phyloP scores from a whole-genome alignment of 2,329 filamentous ascomycete genomes.

The Pseudogymnoascus verrucosus region DNA sequence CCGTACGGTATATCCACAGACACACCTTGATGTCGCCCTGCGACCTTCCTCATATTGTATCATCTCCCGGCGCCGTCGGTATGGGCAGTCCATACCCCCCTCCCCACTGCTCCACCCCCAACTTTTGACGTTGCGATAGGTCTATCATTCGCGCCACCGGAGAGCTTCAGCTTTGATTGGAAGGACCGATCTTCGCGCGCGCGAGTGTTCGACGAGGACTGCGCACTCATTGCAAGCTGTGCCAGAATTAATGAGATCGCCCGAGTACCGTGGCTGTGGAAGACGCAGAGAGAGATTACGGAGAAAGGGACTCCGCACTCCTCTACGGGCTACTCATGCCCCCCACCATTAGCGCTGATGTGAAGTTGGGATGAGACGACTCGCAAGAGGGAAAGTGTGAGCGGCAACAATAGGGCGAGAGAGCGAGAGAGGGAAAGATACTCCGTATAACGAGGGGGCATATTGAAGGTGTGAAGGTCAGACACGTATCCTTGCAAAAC shows the following conservation, averaged over 20 bases:
- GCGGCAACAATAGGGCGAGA: neutral
- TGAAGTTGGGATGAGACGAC: neutral
- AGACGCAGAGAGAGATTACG: neutral
- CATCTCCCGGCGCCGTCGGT: neutral
- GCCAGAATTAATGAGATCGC: neutral
- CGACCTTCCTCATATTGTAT: neutral
- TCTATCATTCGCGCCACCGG: neutral
- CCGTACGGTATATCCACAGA: neutral
- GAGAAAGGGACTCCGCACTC: neutral
- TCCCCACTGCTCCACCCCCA: neutral
- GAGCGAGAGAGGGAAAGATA: neutral
- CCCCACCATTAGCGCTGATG: conserved; percentile 7
- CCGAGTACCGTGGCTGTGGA: neutral
- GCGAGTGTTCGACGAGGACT: neutral
- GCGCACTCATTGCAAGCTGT: neutral
- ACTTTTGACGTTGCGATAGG: neutral
- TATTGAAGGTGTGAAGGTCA: neutral
- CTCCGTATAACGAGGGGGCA: neutral
- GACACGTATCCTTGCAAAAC: conserved; percentile 6
- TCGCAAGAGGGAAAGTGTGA: neutral
- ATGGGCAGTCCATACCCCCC: neutral
- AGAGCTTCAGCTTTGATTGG: neutral
- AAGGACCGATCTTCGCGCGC: neutral
- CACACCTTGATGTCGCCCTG: neutral
- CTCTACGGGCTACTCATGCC: neutral